These are phyloP conservation scores for Cutaneotrichosporon cutaneum DNA, from an alignment of 1,284 basidiomycete species.

Conservation along the genomic window DNA sequence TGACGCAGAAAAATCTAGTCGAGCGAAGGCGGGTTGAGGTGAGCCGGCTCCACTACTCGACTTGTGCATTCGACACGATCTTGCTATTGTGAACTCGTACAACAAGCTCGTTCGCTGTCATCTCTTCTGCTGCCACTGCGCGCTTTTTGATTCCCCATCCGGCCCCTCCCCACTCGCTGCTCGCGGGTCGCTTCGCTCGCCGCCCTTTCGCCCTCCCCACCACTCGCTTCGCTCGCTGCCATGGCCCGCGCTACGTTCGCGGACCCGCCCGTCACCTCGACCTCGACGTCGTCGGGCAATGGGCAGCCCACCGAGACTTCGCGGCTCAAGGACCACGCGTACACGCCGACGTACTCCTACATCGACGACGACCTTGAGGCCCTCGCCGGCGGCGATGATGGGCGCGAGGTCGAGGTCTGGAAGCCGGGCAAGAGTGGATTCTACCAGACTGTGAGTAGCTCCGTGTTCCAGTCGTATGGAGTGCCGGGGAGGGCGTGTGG, in stretches of 20 bases:
- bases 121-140: neutral
- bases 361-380: constrained; percentile 17
- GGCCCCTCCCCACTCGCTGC: neutral
- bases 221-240: neutral
- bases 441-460: constrained; percentile 66
- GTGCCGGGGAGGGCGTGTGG: constrained; percentile 27
- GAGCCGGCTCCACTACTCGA: too few species aligned
- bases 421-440: constrained; percentile 67
- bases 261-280: constrained; percentile 1
- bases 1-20: neutral
- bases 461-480: constrained; percentile 51
- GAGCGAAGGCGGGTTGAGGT: neutral
- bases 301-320: constrained; percentile 9
- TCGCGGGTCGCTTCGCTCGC: too few species aligned
- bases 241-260: constrained; percentile 5
- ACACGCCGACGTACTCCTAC: constrained; percentile 15
- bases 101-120: neutral
- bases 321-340: constrained; percentile 10
- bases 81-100: too few species aligned
- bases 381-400: constrained; percentile 20
- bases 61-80: too few species aligned
- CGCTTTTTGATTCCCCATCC: neutral
- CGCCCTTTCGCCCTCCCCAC: neutral
- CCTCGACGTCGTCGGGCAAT: neutral
- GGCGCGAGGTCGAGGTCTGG: constrained; percentile 36